Base-by-base conservation (phyloP, 257 asterid genomes). In the Nicotiana otophora region DNA sequence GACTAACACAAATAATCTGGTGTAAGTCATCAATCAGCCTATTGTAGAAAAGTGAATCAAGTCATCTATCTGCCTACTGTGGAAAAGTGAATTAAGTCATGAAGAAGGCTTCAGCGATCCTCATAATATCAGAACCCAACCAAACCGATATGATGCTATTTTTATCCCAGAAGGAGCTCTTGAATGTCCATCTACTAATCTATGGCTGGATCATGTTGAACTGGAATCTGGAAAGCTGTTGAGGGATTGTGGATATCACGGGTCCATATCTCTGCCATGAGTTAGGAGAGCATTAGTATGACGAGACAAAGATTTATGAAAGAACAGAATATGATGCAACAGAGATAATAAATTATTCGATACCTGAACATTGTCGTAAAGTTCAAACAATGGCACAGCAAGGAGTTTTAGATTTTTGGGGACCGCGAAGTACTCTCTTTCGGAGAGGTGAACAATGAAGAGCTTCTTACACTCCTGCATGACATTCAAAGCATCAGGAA, bases 291-390 rank as follows among this genome's bases (percentile, higher is more conserved):
- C 42, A 26, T 74, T 39, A 74, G 79, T 46, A 74, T 26, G 12
- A 51, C 4, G 4, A 48, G 42, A 57, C 63, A 74, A 11, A 23
- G 36, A 46, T 23, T 46, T 14, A 14, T 46, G 7, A 12, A 7
- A 20, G 33, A 39, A 39, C 39, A 23, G 61, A 72, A 46, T 46
- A 23, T n/a, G 39, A 11, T 30, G 79, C 20, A 46, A 20, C 23
- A 46, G 60, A 69, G 16, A 69, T 1, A 12, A 72, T 15, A 14
- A 8, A 31, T 19, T 33, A 55, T 9, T 39, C 48, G 67, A 33
- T 78, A 96, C 99, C 99, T 94, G 97, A 85, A 93, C 98, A 86
- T 94, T 94, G 91, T 94, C 99, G 23, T 96, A 96, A 12, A 96
- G 96, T 85, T 96, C 98, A 87, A 96, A 96, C 85, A 96, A 85